Conservation (phyloP, 139 green algal species). For the Tetratostichococcus sp. region DNA sequence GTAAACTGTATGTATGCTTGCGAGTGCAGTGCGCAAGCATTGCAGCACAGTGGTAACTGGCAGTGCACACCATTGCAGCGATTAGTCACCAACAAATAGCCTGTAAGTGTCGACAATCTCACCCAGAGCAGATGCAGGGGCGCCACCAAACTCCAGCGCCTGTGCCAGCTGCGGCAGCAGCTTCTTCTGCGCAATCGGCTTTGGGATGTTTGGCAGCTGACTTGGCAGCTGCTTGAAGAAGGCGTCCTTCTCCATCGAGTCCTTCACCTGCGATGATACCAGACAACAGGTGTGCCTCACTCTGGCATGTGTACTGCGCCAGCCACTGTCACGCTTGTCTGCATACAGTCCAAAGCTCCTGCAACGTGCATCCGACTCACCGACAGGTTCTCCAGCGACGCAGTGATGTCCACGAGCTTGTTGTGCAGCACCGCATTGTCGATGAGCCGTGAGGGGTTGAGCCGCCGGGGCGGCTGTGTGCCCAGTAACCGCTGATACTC, state of each 20-base stretch:
- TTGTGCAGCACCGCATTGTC: constrained; percentile 84
- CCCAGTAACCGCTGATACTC: constrained; percentile 91
- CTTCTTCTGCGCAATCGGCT: constrained; percentile 74
- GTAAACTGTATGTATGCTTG: too few relatives aligned
- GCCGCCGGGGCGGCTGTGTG: constrained; percentile 54
- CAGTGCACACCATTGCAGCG: too few relatives aligned
- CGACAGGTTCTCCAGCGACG: constrained; percentile 90
- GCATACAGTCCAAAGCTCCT: too few relatives aligned
- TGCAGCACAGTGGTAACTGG: too few relatives aligned
- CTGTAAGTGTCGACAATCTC: constrained; percentile 4
- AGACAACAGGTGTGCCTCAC: too few relatives aligned
- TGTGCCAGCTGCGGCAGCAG: constrained; percentile 82
- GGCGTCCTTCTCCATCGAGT: constrained; percentile 66
- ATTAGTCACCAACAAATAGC: not conserved
- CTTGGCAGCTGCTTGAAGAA: constrained; percentile 29
- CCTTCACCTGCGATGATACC: constrained; percentile 54
- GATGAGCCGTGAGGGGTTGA: constrained; percentile 82
- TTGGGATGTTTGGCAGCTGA: constrained; percentile 11
- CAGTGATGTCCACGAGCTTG: constrained; percentile 82
- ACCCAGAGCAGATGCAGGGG: constrained; percentile 70
- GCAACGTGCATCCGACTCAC: constrained; percentile 19
- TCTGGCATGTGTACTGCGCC: too few relatives aligned
- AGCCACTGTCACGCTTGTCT: too few relatives aligned
- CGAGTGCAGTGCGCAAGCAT: too few relatives aligned
- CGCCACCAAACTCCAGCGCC: constrained; percentile 89